Percentiles rank a stretch among this genome's conserved stretches.
phyloP scores from a whole-genome alignment of 495 filamentous ascomycete genomes.

The Trichocladium uniseriatum region DNA sequence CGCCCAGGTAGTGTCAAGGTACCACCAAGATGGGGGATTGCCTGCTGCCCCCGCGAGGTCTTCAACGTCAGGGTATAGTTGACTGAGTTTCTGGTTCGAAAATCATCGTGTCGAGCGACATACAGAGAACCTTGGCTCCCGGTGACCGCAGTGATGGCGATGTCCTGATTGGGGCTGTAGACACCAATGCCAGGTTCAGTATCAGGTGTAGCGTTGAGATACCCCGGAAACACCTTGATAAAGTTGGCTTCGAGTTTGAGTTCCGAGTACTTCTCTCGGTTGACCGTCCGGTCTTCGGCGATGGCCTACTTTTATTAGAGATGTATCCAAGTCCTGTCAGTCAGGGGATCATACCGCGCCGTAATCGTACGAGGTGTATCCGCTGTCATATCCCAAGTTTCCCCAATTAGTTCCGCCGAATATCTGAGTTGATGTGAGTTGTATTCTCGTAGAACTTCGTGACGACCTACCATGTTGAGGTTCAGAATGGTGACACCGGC shows the following conservation, averaged over 20 bases:
- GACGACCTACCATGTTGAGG: conserved; percentile 66
- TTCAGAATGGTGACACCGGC: conserved; percentile 40
- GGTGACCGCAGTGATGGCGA: conserved; percentile 52
- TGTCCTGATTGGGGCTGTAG: conserved; percentile 41
- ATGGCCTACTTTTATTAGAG: conserved; percentile 47
- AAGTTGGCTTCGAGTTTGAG: conserved; percentile 68
- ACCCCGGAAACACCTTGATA: conserved; percentile 56
- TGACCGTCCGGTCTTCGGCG: conserved; percentile 51
- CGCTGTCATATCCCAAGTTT: conserved; percentile 62
- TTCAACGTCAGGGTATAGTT: conserved; percentile 51
- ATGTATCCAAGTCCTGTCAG: not conserved
- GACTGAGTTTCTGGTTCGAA: conserved; percentile 12
- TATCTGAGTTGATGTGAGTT: conserved; percentile 29
- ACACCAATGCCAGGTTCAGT: conserved; percentile 19
- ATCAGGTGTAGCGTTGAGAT: conserved; percentile 47
- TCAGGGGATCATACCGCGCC: conserved; percentile 33
- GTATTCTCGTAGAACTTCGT: too few species aligned
- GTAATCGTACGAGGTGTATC: conserved; percentile 71
- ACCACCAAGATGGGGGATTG: conserved; percentile 54
- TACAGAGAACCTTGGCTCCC: conserved; percentile 41
- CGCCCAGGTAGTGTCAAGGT: conserved; percentile 57
- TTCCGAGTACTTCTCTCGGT: conserved; percentile 70
- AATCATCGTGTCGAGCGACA: conserved; percentile 55
- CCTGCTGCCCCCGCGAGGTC: conserved; percentile 51
- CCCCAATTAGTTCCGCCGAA: conserved; percentile 82